Base-by-base conservation (phyloP, 163 green algal genomes). In the Chloroidium sp. region DNA sequence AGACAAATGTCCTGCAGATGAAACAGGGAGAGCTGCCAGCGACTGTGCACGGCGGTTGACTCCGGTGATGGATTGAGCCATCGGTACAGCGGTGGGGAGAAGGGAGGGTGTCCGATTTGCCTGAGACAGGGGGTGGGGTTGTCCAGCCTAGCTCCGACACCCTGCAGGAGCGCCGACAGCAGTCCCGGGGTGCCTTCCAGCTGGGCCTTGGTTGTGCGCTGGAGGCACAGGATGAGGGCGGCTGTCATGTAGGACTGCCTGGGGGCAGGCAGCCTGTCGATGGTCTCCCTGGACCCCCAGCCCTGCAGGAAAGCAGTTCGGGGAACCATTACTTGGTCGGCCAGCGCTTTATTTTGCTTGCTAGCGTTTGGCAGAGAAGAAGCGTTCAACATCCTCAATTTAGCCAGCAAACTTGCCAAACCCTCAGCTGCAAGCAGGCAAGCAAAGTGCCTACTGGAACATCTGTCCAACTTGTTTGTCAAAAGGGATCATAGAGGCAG, bases 101-200 rank as follows among this genome's bases (percentile, higher is more conserved):
- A 36, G 36, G 36, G 36, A 36, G 36, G 36, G 36, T n/a, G 14
- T 4, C 75, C 6, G 3, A 78, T 67, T 4, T 59, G 82, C 85
- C 83, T 83, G 76, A 84, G 10, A 59, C 69, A n/a, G 10, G 61
- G 8, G 4, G 78, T 62, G n/a, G 92, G 92, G 81, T 84, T 93
- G 59, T 87, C 91, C 14, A 96, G 84, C 12, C 90, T 86, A 0
- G 69, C 57, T 57, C 88, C 90, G 4, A 95, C 88, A 10, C 91
- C 91, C 4, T 69, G 69, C 75, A 95, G 79, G 67, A 94, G 60
- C 0, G 69, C 69, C 1, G 79, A 69, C 62, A 92, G 72, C 69
- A 94, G 80, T 36, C 83, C 83, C 0, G 80, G 80, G 1, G 78
- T 78, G 59, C 62, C 59, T 59, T 93, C 85, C 80, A 93, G 59